Evolutionary conservation across 2,329 filamentous ascomycete genomes (phyloP), one percentile per base, ranked within the genome.

Genomic region (Diaporthe sp.): DNA sequence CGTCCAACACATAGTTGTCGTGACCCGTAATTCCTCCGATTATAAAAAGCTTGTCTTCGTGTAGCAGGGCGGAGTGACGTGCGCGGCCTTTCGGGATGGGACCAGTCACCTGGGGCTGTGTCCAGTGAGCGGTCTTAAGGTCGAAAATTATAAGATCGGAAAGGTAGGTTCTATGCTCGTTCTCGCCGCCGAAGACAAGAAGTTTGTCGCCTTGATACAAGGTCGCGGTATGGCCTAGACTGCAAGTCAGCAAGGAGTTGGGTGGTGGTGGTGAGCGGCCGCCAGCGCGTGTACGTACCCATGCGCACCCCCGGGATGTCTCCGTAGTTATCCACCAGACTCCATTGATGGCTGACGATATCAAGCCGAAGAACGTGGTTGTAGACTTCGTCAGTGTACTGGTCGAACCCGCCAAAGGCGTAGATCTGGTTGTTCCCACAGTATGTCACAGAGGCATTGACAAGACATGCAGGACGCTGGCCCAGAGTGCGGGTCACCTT

Each of bases 381-480:
- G 86, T 99, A 99, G 25, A 99, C 94, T 87, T 99, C 97, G 83
- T 99, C 97, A 0, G 97, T 99, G 83, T 98, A 98, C 85, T 98
- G 96, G 82, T 99, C 97, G 82, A 99, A 99, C 25, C 97, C 97
- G 58, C 97, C 97, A 87, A 99, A 99, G 15, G 96, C 97, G 85
- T 97, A 98, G 80, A 99, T 98, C 84, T 97, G 93, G 83, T 98
- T 97, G 85, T 98, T 97, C 76, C 96, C 96, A 81, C 97, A 98
- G 84, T 98, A 98, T n/a, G 97, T 99, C 76, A 98, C 96, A 0
- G 97, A 98, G 71, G 97, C 97, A 87, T 99, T 99, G 79, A 99
- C 96, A 68, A 99, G 89, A 82, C 96, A 98, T 49, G 97, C 96
- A 51, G 97, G 97, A 79, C 96, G 92, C 85, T 95, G 92, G 63